phyloP scores from a whole-genome alignment of 345 rosid species.

The Erucastrum elatum region DNA sequence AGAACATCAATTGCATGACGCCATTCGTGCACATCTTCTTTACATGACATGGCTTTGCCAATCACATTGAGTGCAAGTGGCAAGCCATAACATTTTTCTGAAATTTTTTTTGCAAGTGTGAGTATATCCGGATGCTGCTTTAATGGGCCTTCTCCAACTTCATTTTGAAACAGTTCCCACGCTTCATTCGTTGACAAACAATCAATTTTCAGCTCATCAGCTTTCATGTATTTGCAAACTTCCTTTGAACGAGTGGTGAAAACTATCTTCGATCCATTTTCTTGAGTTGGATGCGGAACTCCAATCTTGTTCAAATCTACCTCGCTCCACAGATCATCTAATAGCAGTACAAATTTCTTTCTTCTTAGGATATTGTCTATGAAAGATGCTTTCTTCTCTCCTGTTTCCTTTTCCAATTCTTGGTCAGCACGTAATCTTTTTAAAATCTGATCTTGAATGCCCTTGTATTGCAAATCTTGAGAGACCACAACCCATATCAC shows the following conservation, averaged over 20 bases:
- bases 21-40: neutral
- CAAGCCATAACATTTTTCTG: neutral
- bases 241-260: neutral
- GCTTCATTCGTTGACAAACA: neutral
- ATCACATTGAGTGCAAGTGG: neutral
- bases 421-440: neutral
- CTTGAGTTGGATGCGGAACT: neutral
- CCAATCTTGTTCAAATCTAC: neutral
- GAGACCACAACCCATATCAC: neutral
- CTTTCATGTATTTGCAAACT: neutral
- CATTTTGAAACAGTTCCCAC: neutral
- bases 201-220: neutral
- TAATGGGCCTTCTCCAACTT: neutral
- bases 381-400: neutral
- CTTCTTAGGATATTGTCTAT: neutral
- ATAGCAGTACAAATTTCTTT: neutral
- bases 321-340: neutral
- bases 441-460: neutral
- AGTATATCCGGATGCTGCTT: neutral
- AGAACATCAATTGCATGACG: neutral
- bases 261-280: neutral
- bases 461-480: neutral
- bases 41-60: neutral
- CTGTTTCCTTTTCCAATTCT: neutral
- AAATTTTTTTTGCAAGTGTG: neutral